phyloP scores from a whole-genome alignment of 371 early-diverging fungal species.

The Syncephalastrum racemosum region DNA sequence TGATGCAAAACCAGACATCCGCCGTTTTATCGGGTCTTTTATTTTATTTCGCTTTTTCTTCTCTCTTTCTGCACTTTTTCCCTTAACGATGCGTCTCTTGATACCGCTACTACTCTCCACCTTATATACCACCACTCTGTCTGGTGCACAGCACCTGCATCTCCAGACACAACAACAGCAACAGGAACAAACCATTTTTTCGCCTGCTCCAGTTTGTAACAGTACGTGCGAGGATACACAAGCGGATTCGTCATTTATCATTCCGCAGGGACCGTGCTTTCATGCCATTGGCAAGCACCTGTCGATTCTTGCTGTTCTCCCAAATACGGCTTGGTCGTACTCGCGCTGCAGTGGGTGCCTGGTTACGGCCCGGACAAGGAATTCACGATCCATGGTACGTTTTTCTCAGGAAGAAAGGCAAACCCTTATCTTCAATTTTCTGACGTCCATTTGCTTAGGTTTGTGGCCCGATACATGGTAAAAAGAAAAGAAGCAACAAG shows the following conservation, averaged over 20 bases:
- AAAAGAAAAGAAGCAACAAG: too few species aligned
- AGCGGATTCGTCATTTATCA: not conserved
- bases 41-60: too few species aligned
- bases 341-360: slow-evolving; percentile 53
- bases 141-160: too few species aligned
- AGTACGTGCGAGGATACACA: slow-evolving; percentile 6
- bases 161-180: too few species aligned
- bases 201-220: slow-evolving; percentile 7
- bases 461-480: slow-evolving; percentile 47
- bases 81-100: too few species aligned
- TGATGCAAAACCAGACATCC: too few species aligned
- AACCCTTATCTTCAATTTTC: slow-evolving; percentile 1
- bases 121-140: too few species aligned
- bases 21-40: too few species aligned
- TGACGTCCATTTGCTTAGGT: slow-evolving; percentile 33
- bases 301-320: slow-evolving; percentile 71
- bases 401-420: not conserved
- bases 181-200: too few species aligned
- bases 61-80: too few species aligned
- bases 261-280: slow-evolving; percentile 26
- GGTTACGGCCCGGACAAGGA: slow-evolving; percentile 45
- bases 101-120: too few species aligned
- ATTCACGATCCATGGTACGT: slow-evolving; percentile 52
- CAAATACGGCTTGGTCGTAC: slow-evolving; percentile 62
- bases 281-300: slow-evolving; percentile 41